Evolutionary conservation across 2,329 filamentous ascomycete species (phyloP), one percentile per base, ranked within the genome.

Genomic region (Trichoderma sp.): DNA sequence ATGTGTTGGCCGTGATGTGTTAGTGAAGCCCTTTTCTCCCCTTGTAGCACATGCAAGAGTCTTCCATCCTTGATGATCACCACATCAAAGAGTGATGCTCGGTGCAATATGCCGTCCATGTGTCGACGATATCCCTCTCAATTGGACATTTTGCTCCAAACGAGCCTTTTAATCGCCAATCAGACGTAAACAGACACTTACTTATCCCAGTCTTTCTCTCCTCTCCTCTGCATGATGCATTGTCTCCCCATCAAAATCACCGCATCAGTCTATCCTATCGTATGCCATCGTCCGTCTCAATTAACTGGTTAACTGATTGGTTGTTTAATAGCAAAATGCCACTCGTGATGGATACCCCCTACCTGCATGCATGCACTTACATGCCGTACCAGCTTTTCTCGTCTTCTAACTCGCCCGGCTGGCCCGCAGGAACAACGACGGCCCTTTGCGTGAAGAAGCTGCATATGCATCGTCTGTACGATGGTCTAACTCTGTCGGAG

Each of bases 331-430:
- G 28, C 7, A 6, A 43, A 47, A 34, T 17, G 4, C 55, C 65
- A 59, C 23, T 32, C 15, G 15, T 30, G 53, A 50, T 55, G 65
- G 23, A 47, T 47, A 50, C 32, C 23, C 12, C 36, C 23, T 11
- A 59, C n/a, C 53, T 71, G 64, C 70, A 68, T 71, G 70, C 70
- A 71, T 68, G 70, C 70, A 71, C 70, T 71, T 63, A 66, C 30
- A 32, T 32, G 57, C 64, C 64, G 23, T 47, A 53, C 34, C 34
- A 23, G 4, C 57, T 59, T 61, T 69, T 26, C 66, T 34, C 6
- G 39, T 3, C 39, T 9, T 66, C 28, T 15, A n/a, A 71, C 68
- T 71, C 68, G 68, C 20, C 28, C 36, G 68, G 23, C 32, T 28
- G 15, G 61, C 23, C 53, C 61, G 50, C 62, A 66, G 59, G 43